Conservation (phyloP, 78 protist genomes). For the Pigoraptor vietnamica region DNA sequence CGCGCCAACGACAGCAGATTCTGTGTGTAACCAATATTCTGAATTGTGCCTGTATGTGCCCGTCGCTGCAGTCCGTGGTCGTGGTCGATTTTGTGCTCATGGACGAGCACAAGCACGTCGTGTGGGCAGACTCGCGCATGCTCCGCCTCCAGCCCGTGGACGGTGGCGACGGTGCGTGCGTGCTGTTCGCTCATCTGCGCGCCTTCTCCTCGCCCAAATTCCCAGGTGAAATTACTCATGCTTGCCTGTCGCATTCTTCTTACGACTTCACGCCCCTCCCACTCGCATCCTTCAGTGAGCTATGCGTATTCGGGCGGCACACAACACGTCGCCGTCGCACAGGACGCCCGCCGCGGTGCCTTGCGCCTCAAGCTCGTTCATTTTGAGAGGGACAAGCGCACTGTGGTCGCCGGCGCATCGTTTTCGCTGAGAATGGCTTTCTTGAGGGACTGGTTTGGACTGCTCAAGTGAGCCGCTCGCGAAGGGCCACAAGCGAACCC, state of each 20-base stretch:
- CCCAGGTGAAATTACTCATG: neutral
- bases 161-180: neutral
- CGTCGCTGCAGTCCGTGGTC: neutral
- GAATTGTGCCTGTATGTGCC: neutral
- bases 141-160: neutral
- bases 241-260: neutral
- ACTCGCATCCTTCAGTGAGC: neutral
- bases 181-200: neutral
- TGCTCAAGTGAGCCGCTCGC: neutral
- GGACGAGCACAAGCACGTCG: neutral
- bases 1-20: no score
- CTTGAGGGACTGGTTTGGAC: neutral
- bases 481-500: neutral
- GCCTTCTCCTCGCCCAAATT: neutral
- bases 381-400: neutral
- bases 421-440: neutral
- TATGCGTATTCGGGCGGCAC: neutral
- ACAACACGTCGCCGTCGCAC: neutral
- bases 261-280: neutral
- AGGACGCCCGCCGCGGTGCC: neutral
- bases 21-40: no score
- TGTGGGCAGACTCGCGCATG: neutral
- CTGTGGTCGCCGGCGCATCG: neutral
- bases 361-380: neutral
- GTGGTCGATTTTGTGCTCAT: neutral